phyloP scores from a whole-genome alignment of 2,329 filamentous ascomycete genomes.

The Botryosphaeria agaves region DNA sequence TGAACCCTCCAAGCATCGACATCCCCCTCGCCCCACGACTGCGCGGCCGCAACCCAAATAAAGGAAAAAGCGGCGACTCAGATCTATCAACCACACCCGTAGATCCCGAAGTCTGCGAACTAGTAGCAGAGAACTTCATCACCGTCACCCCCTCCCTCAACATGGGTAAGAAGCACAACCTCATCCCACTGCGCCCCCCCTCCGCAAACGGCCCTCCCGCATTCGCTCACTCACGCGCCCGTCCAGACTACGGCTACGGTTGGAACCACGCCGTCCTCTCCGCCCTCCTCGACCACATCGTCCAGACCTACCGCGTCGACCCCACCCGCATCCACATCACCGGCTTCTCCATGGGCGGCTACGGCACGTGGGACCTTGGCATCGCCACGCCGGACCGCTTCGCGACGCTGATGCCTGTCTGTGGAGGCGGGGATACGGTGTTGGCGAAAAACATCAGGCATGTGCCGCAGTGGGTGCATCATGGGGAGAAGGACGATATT shows the following conservation, averaged over 20 bases:
- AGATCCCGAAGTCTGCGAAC: constrained; percentile 1
- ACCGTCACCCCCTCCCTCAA: constrained; percentile 2
- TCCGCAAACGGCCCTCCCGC: neutral
- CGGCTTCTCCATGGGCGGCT: constrained; percentile 7
- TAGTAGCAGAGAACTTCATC: constrained; percentile 4
- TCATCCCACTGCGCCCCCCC: neutral
- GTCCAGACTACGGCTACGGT: constrained; percentile 4
- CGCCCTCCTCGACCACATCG: constrained; percentile 5
- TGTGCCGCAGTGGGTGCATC: constrained; percentile 5
- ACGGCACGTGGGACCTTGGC: constrained; percentile 5
- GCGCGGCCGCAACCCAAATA: constrained; percentile 1
- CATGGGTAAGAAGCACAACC: constrained; percentile 1
- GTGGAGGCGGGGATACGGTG: constrained; percentile 4
- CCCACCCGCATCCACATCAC: constrained; percentile 5
- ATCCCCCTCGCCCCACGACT: constrained; percentile 4
- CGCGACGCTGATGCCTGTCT: constrained; percentile 5
- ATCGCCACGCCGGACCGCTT: constrained; percentile 5
- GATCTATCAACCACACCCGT: constrained; percentile 3
- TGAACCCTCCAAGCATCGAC: neutral
- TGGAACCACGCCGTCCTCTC: constrained; percentile 4
- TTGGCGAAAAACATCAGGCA: constrained; percentile 2
- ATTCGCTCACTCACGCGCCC: neutral
- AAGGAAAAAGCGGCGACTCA: neutral
- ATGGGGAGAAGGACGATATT: constrained; percentile 4
- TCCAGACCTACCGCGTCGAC: constrained; percentile 4